A percentile compares a stretch with the other conserved stretches of the same genome.
phyloP scores from a whole-genome alignment of 306 rosid species.

The Fragaria iinumae region DNA sequence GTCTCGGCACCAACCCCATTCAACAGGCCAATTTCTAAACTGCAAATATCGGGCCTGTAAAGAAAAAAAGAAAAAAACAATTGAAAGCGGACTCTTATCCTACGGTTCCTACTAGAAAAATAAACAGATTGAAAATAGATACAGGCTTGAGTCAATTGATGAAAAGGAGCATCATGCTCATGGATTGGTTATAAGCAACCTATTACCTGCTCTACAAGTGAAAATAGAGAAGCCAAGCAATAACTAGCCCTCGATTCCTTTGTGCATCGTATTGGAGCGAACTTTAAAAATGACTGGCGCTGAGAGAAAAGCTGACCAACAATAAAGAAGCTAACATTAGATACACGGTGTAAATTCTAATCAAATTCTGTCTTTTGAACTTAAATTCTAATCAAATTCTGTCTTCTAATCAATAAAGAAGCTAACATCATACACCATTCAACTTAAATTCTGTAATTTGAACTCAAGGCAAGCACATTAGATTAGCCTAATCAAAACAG shows the following conservation, averaged over 20 bases:
- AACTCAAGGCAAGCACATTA: neutral
- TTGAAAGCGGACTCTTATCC: constrained; percentile 2
- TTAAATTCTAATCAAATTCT: too few species aligned
- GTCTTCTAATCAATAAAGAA: too few species aligned
- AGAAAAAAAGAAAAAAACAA: constrained; percentile 10
- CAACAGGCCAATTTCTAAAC: constrained; percentile 81
- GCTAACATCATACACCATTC: too few species aligned
- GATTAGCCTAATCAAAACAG: neutral
- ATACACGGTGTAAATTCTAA: neutral
- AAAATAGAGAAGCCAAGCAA: constrained; percentile 75
- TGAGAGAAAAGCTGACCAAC: constrained; percentile 60
- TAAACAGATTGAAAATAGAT: neutral
- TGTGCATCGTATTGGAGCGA: constrained; percentile 43
- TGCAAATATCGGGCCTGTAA: constrained; percentile 65
- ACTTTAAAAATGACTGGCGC: constrained; percentile 49
- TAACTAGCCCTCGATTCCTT: constrained; percentile 67
- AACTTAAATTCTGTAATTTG: neutral
- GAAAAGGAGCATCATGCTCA: neutral
- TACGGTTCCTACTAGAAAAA: constrained; percentile 19
- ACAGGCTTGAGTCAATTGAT: neutral
- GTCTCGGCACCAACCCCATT: constrained; percentile 99
- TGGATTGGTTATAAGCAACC: constrained; percentile 18
- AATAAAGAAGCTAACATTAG: constrained; percentile 27
- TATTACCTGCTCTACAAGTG: constrained; percentile 93
- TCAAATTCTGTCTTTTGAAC: neutral